Evolutionary conservation across 768 basidiomycete genomes (phyloP), one percentile per base, ranked within the genome.

Genomic region (Hygrocybe coccinea): DNA sequence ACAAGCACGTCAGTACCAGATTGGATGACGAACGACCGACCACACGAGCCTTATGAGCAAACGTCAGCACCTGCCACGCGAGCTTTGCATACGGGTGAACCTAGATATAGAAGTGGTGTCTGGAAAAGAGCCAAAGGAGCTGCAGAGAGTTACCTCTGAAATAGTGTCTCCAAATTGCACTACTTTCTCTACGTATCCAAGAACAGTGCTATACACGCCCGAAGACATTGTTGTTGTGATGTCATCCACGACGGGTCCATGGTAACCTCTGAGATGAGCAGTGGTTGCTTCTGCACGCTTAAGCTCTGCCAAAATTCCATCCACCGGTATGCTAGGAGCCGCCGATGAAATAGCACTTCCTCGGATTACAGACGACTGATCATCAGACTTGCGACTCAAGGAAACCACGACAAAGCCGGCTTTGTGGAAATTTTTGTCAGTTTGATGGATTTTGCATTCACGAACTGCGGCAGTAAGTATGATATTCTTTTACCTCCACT

Each of bases 21-120:
- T 50, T 3, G 37, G 22, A 14, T 37, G 15, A 44, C 15, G 12
- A 36, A 15, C 17, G 22, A 39, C 45, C 3, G 24, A 56, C 6
- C 39, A 43, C 21, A 21, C 39, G 39, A 43, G 21, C 55, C 55
- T 56, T 46, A 7, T 46, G 55, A 50, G 47, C 36, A 2, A 48
- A 36, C 24, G 46, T 45, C n/a, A 55, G 38, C 17, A 55, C 45
- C 21, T 24, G 33, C 54, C 54, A 55, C 10, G 54, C 54, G 15
- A 55, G 41, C 34, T 55, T 55, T 35, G 54, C 54, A 35, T 55
- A 47, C 15, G 54, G 54, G 34, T 43, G 38, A 36, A 55, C 41
- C 54, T 55, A 10, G 21, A 43, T 3, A 43, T 3, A 43, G 11
- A 43, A 43, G 21, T n/a, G 21, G 6, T n/a, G 15, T n/a, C 6